These are phyloP conservation scores for Neopestalotiopsis sp. DNA, from an alignment of 2,329 filamentous ascomycete genomes.

Conservation along the genomic window DNA sequence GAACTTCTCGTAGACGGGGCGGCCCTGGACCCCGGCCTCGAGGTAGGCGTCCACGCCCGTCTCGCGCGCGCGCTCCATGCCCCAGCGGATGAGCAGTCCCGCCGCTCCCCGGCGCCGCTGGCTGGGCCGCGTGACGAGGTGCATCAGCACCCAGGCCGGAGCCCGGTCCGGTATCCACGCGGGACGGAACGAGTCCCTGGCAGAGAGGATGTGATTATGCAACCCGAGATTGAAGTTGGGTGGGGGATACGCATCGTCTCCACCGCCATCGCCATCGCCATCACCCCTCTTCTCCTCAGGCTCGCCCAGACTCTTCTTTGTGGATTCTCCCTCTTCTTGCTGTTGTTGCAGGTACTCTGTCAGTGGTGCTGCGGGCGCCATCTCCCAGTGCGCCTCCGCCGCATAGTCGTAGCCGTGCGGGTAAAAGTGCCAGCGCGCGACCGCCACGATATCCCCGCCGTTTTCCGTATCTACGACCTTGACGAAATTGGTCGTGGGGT, in stretches of 20 bases:
- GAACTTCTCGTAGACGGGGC: slow-evolving; percentile 21
- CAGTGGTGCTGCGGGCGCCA: slow-evolving; percentile 6
- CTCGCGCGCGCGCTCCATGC: slow-evolving; percentile 9
- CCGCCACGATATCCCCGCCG: slow-evolving; percentile 21
- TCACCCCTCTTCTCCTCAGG: no score
- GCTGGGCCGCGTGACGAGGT: slow-evolving; percentile 26
- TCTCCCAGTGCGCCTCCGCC: slow-evolving; percentile 24
- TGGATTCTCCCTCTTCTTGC: background rate
- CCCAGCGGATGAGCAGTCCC: slow-evolving; percentile 21
- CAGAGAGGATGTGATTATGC: slow-evolving; percentile 25
- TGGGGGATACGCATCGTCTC: slow-evolving; percentile 15
- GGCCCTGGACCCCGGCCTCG: slow-evolving; percentile 17
- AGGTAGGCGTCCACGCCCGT: slow-evolving; percentile 17
- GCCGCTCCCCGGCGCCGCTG: slow-evolving; percentile 20
- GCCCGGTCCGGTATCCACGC: slow-evolving; percentile 21
- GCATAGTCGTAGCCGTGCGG: slow-evolving; percentile 24
- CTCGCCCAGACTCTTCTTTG: no score
- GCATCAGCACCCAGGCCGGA: slow-evolving; percentile 30
- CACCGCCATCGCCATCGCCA: background rate
- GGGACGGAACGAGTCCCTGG: slow-evolving; percentile 24
- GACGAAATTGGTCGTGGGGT: slow-evolving; percentile 24
- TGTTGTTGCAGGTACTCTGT: no score
- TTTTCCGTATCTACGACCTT: slow-evolving; percentile 25
- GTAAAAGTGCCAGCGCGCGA: slow-evolving; percentile 29
- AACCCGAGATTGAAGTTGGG: slow-evolving; percentile 25